Evolutionary conservation across 2,329 filamentous ascomycete genomes (phyloP).

Genomic region (Penicillium sp.): DNA sequence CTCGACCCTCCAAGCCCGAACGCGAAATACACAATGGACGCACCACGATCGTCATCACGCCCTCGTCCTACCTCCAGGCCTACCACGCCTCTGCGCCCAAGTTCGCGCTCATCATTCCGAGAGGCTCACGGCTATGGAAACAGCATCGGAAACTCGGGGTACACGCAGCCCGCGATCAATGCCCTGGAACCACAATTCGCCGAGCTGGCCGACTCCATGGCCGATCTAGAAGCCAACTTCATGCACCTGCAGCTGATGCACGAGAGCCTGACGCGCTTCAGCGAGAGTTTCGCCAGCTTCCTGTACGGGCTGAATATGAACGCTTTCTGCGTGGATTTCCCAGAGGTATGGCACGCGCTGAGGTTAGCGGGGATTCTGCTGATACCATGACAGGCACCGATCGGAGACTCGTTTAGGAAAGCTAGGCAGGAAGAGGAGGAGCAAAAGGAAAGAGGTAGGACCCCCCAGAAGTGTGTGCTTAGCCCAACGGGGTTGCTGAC

Average conservation of each 20-base stretch:
- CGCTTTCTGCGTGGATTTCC: constrained; percentile 96
- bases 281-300: constrained; percentile 93
- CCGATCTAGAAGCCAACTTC: constrained; percentile 94
- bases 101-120: constrained; percentile 84
- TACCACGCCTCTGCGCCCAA: constrained; percentile 87
- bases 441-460: constrained; percentile 32
- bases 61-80: constrained; percentile 70
- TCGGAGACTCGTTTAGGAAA: constrained; percentile 77
- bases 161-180: constrained; percentile 68
- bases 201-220: constrained; percentile 90
- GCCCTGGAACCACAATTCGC: constrained; percentile 86
- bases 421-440: constrained; percentile 59
- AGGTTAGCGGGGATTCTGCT: neutral
- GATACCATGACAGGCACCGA: constrained; percentile 64
- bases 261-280: constrained; percentile 88
- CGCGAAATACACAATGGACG: constrained; percentile 28
- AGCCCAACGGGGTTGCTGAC: constrained; percentile 8
- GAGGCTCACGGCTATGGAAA: constrained; percentile 64
- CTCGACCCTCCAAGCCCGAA: neutral
- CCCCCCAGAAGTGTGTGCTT: neutral
- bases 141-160: constrained; percentile 34
- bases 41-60: constrained; percentile 59
- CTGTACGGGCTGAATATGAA: constrained; percentile 98
- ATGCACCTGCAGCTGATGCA: constrained; percentile 98
- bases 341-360: constrained; percentile 64